Base-by-base conservation (phyloP, 2,329 filamentous ascomycete species). In the Cryphonectria parasitica region DNA sequence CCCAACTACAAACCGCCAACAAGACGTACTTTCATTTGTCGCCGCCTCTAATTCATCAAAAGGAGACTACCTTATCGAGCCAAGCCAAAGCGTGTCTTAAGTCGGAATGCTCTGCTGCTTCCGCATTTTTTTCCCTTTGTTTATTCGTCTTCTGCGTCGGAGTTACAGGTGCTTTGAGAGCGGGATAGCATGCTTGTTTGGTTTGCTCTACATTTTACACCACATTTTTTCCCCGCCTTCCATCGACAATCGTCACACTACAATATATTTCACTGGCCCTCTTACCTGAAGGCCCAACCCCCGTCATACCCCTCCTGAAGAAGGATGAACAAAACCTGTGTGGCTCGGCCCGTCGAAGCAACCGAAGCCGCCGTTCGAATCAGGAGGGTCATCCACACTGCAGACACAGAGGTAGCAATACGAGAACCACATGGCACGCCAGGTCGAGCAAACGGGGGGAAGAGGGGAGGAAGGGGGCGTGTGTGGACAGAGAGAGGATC, bases 11-110 rank as follows among this genome's bases (percentile, higher is more conserved):
- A 41, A n/a, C 62, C 43, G n/a, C 54, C 45, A 66, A 67, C 61
- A 67, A 64, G 64, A 68, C 60, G 66, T 66, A 45, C n/a, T 64
- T 64, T 67, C 60, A 22, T 72, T 72, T 72, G 71, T 71, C 45
- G 28, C 19, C 60, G 45, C 60, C 65, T 66, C 60, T 64, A 67
- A 71, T 72, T 69, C 56, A 70, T 64, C 36, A 10, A 45, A 52
- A 52, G 39, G 31, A 52, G 41, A 19, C 31, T 41, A 64, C 61
- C 22, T 25, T 43, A 41, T 52, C 25, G 52, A 43, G 65, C 34
- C 41, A 34, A 64, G 28, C 63, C 60, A 36, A 69, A 63, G 28
- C 45, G 45, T n/a, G 45, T 43, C 64, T 19, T 15, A 34, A 28
- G 36, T 49, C 49, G 39, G 31, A 58, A 58, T 49, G 22, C 64